These are phyloP conservation scores for Ampelocalamus luodianensis DNA, from an alignment of 176 grass and related monocot genomes.

Conservation along the genomic window DNA sequence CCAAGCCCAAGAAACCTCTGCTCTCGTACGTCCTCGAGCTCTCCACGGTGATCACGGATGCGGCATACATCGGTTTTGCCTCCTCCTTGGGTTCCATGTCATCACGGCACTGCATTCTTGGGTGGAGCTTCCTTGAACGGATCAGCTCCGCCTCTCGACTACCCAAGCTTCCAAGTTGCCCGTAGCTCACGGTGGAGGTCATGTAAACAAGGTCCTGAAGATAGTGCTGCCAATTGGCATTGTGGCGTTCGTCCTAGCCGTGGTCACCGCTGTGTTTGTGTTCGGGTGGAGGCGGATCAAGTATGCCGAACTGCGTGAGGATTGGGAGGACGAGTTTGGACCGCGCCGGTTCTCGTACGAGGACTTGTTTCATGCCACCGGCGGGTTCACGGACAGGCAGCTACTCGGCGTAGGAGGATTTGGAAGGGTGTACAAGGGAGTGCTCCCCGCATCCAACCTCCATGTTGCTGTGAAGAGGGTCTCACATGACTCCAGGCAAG, in stretches of 20 bases:
- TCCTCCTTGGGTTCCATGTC: slow-evolving; percentile 38
- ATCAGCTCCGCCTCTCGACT: slow-evolving; percentile 38
- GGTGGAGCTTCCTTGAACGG: slow-evolving; percentile 25
- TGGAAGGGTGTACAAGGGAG: too few species aligned
- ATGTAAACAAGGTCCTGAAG: slow-evolving; percentile 18
- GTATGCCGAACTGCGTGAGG: slow-evolving; percentile 53
- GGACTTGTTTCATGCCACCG: slow-evolving; percentile 54
- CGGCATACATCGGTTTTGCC: slow-evolving; percentile 53
- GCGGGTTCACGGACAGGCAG: background rate
- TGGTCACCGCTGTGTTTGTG: background rate
- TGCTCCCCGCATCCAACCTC: too few species aligned
- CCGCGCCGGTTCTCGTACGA: slow-evolving; percentile 57
- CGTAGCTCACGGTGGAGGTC: background rate
- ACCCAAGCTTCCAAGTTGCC: slow-evolving; percentile 26
- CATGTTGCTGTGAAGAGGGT: too few species aligned
- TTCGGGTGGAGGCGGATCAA: slow-evolving; percentile 15
- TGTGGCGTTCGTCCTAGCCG: background rate
- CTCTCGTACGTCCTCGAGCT: slow-evolving; percentile 47
- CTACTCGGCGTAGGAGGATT: background rate
- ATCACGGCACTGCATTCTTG: background rate
- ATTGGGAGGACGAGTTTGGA: slow-evolving; percentile 57
- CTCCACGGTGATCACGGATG: slow-evolving; percentile 14
- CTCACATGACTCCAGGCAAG: background rate
- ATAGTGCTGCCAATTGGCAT: slow-evolving; percentile 20
- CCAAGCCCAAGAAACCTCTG: slow-evolving; percentile 48